phyloP scores from a whole-genome alignment of 495 filamentous ascomycete species.

The Pseudoneurospora amorphoporcata region DNA sequence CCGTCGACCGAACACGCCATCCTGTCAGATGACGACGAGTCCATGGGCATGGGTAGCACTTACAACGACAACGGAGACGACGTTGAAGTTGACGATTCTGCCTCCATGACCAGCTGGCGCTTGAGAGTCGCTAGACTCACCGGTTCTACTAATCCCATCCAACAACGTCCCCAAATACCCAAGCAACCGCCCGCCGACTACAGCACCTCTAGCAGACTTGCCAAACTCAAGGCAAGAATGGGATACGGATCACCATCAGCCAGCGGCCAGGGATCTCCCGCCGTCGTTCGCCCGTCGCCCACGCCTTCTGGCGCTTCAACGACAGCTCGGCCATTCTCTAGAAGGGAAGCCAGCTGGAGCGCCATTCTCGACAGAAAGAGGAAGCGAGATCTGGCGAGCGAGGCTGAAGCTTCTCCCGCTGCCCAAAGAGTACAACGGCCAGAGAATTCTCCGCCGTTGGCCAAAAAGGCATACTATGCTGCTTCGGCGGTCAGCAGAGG shows the following conservation, averaged over 20 bases:
- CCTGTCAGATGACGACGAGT: background rate
- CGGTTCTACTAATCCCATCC: background rate
- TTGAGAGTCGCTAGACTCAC: conserved; percentile 3
- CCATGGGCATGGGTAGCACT: background rate
- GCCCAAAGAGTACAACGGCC: background rate
- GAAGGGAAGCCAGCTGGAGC: background rate
- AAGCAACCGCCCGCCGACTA: background rate
- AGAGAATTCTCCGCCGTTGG: background rate
- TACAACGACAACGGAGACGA: background rate
- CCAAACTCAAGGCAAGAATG: background rate
- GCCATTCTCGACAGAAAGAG: background rate
- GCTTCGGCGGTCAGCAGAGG: background rate
- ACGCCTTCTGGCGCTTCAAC: conserved; percentile 2
- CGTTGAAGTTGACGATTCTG: background rate
- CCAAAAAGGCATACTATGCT: conserved; percentile 1
- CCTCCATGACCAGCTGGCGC: background rate
- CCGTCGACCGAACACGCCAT: background rate
- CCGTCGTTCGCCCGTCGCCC: background rate
- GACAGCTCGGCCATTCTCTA: background rate
- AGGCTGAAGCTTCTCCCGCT: background rate
- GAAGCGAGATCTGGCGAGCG: background rate
- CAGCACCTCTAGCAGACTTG: background rate
- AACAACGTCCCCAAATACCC: background rate
- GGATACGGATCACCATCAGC: background rate
- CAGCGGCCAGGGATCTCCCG: background rate